A percentile compares a stretch with the other conserved stretches of the same genome.
Evolutionary conservation across 441 rosid species (phyloP).

Genomic region (Gossypium aridum): DNA sequence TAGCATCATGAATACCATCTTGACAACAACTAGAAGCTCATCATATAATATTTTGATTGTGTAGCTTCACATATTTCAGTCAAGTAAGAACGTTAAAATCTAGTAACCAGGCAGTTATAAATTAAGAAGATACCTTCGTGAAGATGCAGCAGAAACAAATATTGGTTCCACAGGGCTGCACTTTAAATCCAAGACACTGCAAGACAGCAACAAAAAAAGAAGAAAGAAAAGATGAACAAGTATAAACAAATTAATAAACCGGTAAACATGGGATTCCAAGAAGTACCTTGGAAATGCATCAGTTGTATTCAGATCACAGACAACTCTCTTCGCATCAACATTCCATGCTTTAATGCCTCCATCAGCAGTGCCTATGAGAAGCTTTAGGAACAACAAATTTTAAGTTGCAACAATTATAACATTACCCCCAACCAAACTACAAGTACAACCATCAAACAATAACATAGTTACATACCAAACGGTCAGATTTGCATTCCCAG

Average conservation of each 20-base stretch:
- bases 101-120: neutral
- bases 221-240: neutral
- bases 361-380: constrained; percentile 71
- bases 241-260: constrained; percentile 7
- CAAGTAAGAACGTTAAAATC: neutral
- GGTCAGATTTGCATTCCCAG: constrained; percentile 79
- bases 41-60: neutral
- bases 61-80: neutral
- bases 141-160: constrained; percentile 73
- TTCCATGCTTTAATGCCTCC: constrained; percentile 80
- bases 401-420: neutral
- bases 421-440: neutral
- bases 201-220: neutral
- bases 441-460: neutral
- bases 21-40: neutral
- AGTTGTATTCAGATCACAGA: constrained; percentile 61
- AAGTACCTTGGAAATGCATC: constrained; percentile 54
- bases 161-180: constrained; percentile 77
- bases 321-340: constrained; percentile 76
- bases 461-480: constrained; percentile 38
- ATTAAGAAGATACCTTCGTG: constrained; percentile 33
- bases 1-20: neutral
- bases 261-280: neutral
- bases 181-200: constrained; percentile 62
- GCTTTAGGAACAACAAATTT: constrained; percentile 34